These are phyloP conservation scores for Umbelopsis sp. DNA, from an alignment of 192 early-diverging fungal species.

Conservation along the genomic window DNA sequence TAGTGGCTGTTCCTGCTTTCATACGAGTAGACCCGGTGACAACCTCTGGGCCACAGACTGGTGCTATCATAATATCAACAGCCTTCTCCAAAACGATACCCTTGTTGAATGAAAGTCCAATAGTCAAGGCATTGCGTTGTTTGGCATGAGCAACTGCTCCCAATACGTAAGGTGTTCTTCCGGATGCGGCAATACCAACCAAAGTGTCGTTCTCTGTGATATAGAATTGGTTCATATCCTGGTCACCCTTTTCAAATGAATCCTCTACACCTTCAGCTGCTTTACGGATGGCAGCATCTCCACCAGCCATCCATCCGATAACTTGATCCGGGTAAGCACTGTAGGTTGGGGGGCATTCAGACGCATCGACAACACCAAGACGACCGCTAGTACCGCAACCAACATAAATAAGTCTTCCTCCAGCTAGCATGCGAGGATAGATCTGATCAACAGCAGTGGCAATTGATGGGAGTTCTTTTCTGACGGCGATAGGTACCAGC, in stretches of 20 bases:
- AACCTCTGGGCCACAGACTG: conserved; percentile 25
- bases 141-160: conserved; percentile 23
- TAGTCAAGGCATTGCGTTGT: conserved; percentile 1
- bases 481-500: conserved; percentile 10
- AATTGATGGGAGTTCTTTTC: conserved; percentile 17
- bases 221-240: conserved; percentile 16
- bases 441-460: conserved; percentile 20
- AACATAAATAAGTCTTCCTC: conserved; percentile 24
- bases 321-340: conserved; percentile 12
- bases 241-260: conserved; percentile 11
- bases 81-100: neutral
- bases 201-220: conserved; percentile 24
- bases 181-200: conserved; percentile 28
- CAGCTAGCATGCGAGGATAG: conserved; percentile 20
- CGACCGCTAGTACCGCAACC: conserved; percentile 28
- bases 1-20: conserved; percentile 30
- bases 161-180: conserved; percentile 27
- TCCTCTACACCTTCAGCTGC: conserved; percentile 29
- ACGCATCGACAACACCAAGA: conserved; percentile 24
- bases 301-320: conserved; percentile 26
- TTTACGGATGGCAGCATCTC: conserved; percentile 27
- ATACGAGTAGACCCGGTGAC: conserved; percentile 29
- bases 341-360: conserved; percentile 26
- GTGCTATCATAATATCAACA: conserved; percentile 25
- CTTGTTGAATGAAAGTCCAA: conserved; percentile 24